Base-by-base conservation (phyloP, 352 stramenopile genomes). In the Phytophthora megakarya region DNA sequence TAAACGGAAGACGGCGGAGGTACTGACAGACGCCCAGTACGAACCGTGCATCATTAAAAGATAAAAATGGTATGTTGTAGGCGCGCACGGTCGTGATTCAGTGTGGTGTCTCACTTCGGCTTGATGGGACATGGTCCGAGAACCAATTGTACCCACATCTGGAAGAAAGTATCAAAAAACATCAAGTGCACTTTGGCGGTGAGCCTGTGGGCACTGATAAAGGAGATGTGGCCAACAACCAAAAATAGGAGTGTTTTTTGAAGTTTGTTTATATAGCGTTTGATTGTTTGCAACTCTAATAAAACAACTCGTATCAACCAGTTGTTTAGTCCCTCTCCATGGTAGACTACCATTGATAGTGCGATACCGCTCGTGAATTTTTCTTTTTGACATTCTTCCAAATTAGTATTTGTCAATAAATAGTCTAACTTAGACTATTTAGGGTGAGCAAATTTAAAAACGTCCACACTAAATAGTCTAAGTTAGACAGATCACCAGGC, bases 91-190 rank as follows among this genome's bases (percentile, higher is more conserved):
- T n/a, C n/a, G 10, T 9, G 42, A 35, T 33, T 19, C 3, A 13
- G 23, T 32, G 42, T 21, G 19, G 42, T 1, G 4, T 19, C 3
- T 51, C 38, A 3, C 47, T 58, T 2, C 18, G 35, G 10, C 11
- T 52, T 1, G 43, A 55, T 5, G 23, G 54, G 11, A 55, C 4
- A 1, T 63, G 44, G 54, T 43, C 43, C 7, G 25, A 8, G 9
- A 16, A 21, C 5, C 22, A 65, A 18, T 19, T 51, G 2, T 57
- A 57, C 13, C 38, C 28, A 9, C 57, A 54, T 10, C 35, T 54
- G 15, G 19, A 62, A 44, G 54, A 62, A 3, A 63, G 54, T 13
- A 35, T 54, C 5, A 47, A 40, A 43, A 62, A 63, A 33, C 30
- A 54, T 23, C 22, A 3, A 30, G 13, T 28, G 6, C 39, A 60